Conservation (phyloP, 176 grass and related monocot genomes). For the Ananas comosus region DNA sequence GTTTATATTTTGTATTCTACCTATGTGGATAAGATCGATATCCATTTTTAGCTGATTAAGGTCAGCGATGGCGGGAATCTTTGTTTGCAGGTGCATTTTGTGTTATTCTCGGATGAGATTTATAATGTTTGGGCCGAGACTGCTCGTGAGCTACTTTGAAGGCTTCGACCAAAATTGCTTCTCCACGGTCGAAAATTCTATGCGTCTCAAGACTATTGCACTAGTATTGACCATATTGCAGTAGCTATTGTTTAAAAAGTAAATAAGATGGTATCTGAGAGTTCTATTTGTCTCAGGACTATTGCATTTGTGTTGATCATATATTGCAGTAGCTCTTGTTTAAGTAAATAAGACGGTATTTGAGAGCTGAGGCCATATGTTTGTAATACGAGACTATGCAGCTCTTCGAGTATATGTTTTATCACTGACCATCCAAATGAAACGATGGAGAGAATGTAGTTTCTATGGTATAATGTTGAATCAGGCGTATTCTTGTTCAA, state of each 20-base stretch:
- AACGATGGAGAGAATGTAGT: too few species aligned
- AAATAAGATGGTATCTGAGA: too few species aligned
- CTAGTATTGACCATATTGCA: too few species aligned
- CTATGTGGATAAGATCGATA: background rate
- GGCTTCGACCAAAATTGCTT: conserved; percentile 17
- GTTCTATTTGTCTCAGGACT: background rate
- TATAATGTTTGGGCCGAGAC: conserved; percentile 52
- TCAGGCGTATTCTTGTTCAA: too few species aligned
- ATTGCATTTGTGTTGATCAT: background rate
- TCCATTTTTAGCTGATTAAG: background rate
- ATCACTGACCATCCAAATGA: too few species aligned
- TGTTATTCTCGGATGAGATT: conserved; percentile 69
- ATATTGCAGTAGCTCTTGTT: too few species aligned
- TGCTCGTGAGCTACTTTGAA: conserved; percentile 42
- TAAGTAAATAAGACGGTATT: too few species aligned
- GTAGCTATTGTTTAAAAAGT: too few species aligned
- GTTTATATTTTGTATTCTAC: background rate
- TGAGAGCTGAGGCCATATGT: background rate
- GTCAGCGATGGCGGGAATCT: background rate
- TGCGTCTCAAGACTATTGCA: background rate
- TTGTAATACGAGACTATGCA: background rate
- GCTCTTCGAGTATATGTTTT: too few species aligned
- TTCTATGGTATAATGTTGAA: too few species aligned
- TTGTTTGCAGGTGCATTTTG: conserved; percentile 77
- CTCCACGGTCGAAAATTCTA: background rate